These are phyloP conservation scores for Metschnikowia hibisci DNA, from an alignment of 805 yeast genomes.

Conservation along the genomic window DNA sequence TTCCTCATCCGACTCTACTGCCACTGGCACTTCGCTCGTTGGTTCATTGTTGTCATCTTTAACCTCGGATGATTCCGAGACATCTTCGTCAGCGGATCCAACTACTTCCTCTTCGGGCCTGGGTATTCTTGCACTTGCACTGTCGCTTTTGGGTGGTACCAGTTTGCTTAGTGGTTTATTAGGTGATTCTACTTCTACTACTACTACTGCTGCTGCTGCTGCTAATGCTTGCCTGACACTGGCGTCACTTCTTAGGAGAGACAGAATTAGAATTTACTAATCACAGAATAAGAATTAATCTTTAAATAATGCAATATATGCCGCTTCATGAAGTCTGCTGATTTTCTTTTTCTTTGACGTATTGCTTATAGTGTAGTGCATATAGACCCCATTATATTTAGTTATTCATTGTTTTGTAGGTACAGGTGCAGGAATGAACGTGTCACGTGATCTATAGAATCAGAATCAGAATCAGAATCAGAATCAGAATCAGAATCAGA, in stretches of 20 bases:
- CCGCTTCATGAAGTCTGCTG: background rate
- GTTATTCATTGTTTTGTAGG: too few species aligned
- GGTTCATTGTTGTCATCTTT: conserved; percentile 2
- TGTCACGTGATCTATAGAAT: too few species aligned
- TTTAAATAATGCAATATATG: background rate
- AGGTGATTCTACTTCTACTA: conserved; percentile 9
- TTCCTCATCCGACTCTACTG: background rate
- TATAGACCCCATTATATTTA: too few species aligned
- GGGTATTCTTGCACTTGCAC: conserved; percentile 4
- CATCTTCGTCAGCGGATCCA: background rate
- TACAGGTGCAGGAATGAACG: too few species aligned
- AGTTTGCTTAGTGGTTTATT: conserved; percentile 11
- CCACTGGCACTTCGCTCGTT: conserved; percentile 2
- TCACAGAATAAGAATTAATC: too few species aligned
- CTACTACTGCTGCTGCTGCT: conserved; percentile 10
- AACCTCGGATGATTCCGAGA: background rate
- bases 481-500: too few species aligned
- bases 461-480: too few species aligned
- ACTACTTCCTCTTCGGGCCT: conserved; percentile 1
- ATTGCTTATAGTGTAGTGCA: too few species aligned
- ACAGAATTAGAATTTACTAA: conserved; percentile 11
- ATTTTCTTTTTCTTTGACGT: background rate
- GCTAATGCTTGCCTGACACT: conserved; percentile 12
- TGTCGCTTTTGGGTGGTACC: conserved; percentile 3
- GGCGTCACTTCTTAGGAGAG: conserved; percentile 5